A percentile compares a stretch with the other conserved stretches of the same genome.
phyloP scores from a whole-genome alignment of 139 green algal genomes.

The Closterium sp. region DNA sequence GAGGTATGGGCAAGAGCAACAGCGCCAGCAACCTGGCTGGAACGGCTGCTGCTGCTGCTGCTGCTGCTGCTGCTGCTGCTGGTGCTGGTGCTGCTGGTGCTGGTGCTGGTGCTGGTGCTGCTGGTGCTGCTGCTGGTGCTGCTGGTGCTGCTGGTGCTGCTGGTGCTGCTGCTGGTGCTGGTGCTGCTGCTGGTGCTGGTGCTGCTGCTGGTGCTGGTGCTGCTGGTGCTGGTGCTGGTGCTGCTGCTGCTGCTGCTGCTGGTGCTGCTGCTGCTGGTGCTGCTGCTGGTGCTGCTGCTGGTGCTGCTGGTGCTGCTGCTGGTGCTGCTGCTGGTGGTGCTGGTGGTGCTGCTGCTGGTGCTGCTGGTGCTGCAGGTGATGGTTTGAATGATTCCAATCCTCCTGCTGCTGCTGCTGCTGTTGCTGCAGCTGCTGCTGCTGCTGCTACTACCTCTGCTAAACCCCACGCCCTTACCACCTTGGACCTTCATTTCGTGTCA shows the following conservation, averaged over 20 bases:
- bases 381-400: neutral
- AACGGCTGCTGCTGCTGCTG: neutral
- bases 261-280: too few species aligned
- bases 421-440: too few species aligned
- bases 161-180: too few species aligned
- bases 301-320: too few species aligned
- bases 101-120: neutral
- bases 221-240: too few species aligned
- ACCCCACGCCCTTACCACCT: neutral
- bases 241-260: too few species aligned
- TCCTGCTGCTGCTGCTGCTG: too few species aligned
- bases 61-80: neutral
- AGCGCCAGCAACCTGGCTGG: neutral
- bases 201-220: too few species aligned
- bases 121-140: neutral
- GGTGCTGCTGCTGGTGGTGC: too few species aligned
- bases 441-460: neutral
- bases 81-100: neutral
- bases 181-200: too few species aligned
- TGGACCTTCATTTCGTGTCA: neutral
- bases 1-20: neutral
- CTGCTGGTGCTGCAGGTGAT: too few species aligned
- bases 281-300: too few species aligned
- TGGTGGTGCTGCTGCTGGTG: neutral
- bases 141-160: neutral